Evolutionary conservation across 139 green algal species (phyloP), one percentile per base, ranked within the genome.

Genomic region (Chlamydomonas sphaeroides): DNA sequence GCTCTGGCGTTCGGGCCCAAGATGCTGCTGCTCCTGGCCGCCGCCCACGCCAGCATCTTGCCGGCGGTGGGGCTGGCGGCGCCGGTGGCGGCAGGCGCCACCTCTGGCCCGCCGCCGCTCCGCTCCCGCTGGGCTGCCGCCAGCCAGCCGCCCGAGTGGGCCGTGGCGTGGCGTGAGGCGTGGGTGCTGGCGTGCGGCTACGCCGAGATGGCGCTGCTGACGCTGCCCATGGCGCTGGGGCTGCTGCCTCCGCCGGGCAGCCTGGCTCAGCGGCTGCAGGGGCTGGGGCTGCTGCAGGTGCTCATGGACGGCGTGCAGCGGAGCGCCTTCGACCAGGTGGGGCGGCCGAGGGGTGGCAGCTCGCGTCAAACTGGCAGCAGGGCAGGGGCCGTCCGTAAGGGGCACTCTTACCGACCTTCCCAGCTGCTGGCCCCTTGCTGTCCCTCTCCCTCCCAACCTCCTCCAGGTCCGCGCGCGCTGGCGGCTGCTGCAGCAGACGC

Each of bases 271-370:
- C 59, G 74, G 41, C 39, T 81, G 59, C 59, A 59, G n/a, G 74
- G 74, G 2, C 20, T 81, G 59, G 59, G 74, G 41, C 39, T 80
- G 57, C 28, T 80, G 26, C 59, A 81, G 74, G 74, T 81, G 74
- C 74, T 81, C 7, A 81, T 81, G 74, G 74, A 81, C 42, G 74
- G 74, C n/a, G 68, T 81, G 38, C 74, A 80, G 73, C 56, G 73
- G 11, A 59, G 56, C 30, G 73, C 73, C 3, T 80, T 80, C 30
- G 73, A 80, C 57, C 73, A 81, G 74, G 74, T 81, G 73, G 18
- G 63, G 63, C 3, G 63, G 15, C 5, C 45, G 45, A 21, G 45
- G 45, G 45, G 45, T 10, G 45, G 45, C 45, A 53, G 45, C 45
- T 10, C 45, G 45, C n/a, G n/a, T n/a, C n/a, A n/a, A n/a, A n/a